phyloP scores from a whole-genome alignment of 1,284 basidiomycete species.

The Vanrija sp. region DNA sequence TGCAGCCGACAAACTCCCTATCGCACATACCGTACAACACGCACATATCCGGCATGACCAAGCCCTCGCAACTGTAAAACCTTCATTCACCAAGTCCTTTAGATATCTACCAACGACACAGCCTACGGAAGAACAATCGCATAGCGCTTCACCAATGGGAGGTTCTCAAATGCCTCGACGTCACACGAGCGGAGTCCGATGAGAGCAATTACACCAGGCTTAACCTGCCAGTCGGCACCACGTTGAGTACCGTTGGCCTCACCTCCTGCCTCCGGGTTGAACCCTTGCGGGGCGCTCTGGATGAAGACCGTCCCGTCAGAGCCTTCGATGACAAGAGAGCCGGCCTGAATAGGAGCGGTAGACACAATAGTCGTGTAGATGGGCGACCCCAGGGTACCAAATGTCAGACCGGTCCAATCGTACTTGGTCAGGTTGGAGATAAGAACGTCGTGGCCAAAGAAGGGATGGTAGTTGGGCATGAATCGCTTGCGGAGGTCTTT shows the following conservation, averaged over 20 bases:
- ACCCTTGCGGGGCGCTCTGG: not conserved
- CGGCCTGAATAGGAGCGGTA: not conserved
- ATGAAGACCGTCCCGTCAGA: not conserved
- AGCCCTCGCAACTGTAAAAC: too few species aligned
- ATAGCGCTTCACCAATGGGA: not conserved
- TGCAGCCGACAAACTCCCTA: too few species aligned
- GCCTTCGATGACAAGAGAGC: not conserved
- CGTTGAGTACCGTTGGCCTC: too few species aligned
- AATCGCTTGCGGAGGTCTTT: not conserved
- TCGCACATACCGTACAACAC: too few species aligned
- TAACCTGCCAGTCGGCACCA: not conserved
- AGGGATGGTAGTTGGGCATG: not conserved
- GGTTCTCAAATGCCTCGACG: not conserved
- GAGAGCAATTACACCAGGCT: not conserved
- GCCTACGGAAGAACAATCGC: not conserved
- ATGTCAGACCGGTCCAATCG: not conserved
- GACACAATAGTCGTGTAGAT: not conserved
- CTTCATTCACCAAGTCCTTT: too few species aligned
- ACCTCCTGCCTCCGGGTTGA: not conserved
- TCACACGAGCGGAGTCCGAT: not conserved
- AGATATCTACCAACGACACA: too few species aligned
- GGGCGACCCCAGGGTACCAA: not conserved
- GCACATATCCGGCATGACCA: too few species aligned
- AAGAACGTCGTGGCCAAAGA: not conserved
- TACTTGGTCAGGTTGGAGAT: not conserved